Base-by-base conservation (phyloP, 352 stramenopile species). In the Aphanomyces euteiches region DNA sequence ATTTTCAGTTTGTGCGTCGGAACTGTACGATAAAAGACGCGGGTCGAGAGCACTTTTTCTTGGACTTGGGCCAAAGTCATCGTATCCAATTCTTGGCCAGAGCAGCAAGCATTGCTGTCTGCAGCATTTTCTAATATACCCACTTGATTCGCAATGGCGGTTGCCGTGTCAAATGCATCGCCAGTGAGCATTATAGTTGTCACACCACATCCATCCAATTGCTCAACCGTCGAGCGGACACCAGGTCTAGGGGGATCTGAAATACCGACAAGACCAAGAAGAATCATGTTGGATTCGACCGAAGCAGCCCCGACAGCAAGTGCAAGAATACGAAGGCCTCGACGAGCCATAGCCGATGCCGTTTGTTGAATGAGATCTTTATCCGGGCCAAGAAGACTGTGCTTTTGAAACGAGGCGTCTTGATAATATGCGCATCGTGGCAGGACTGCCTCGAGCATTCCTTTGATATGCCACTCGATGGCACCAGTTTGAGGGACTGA, bases 1-100 rank as follows among this genome's bases (percentile, higher is more conserved):
- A 99, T 97, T 66, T 93, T 94, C 12, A 99, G 83, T 69, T 99
- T 99, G 75, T 99, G 95, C 34, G 92, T 77, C 5, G 96, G 96
- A 41, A 86, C 95, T 10, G 96, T 97, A 36, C 96, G 89, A 77
- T 98, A 98, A 75, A 98, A 98, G 7, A 99, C 92, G 41, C 85
- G 89, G 7, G 97, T 93, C 57, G 91, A 90, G 19, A 89, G 72
- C 57, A 98, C 97, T 7, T 80, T 79, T 57, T 90, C 79, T 67
- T 92, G 82, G 47, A 94, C 66, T 59, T 88, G 81, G 72, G 85
- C 73, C 76, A 91, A 88, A 37, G 89, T 82, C 79, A 98, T 96
- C 7, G 84, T 84, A 73, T 98, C 93, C 4, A 98, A 73, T 69
- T 98, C 88, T 4, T 83, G 82, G 13, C 85, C 88, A 39, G 88